Evolutionary conservation across 2,329 filamentous ascomycete genomes (phyloP).

Genomic region (Verticillium tricorpus): DNA sequence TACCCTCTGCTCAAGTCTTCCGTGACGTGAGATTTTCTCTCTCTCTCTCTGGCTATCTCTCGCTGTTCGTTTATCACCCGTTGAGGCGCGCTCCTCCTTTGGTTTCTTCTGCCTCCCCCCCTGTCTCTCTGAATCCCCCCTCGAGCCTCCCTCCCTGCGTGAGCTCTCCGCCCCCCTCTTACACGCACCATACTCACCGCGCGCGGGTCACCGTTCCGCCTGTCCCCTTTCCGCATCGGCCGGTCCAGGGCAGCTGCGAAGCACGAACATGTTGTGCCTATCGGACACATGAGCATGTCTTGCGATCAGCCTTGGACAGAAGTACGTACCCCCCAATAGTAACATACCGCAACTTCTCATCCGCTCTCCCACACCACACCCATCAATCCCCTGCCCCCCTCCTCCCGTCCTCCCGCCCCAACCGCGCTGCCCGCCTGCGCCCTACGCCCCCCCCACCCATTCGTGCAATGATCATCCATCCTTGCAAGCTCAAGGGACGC

Average conservation of each 20-base stretch:
- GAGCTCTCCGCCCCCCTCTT: background rate
- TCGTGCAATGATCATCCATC: conserved; percentile 11
- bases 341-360: conserved; percentile 5
- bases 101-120: background rate
- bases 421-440: too few species aligned
- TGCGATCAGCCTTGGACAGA: background rate
- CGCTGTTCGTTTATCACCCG: background rate
- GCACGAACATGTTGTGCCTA: background rate
- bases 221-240: background rate
- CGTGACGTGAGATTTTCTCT: background rate
- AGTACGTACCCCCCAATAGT: background rate
- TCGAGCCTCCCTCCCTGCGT: conserved; percentile 1
- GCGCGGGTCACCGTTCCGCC: background rate
- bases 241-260: background rate
- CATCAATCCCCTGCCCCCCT: conserved; percentile 6
- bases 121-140: background rate
- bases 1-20: background rate
- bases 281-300: background rate
- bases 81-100: background rate
- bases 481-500: conserved; percentile 14
- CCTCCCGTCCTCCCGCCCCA: background rate
- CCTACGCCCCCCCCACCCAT: conserved; percentile 7
- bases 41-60: background rate
- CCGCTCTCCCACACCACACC: conserved; percentile 3
- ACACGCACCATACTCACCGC: background rate